These are phyloP conservation scores for Lactarius pseudohatsudake DNA, from an alignment of 768 basidiomycete genomes.

Conservation along the genomic window DNA sequence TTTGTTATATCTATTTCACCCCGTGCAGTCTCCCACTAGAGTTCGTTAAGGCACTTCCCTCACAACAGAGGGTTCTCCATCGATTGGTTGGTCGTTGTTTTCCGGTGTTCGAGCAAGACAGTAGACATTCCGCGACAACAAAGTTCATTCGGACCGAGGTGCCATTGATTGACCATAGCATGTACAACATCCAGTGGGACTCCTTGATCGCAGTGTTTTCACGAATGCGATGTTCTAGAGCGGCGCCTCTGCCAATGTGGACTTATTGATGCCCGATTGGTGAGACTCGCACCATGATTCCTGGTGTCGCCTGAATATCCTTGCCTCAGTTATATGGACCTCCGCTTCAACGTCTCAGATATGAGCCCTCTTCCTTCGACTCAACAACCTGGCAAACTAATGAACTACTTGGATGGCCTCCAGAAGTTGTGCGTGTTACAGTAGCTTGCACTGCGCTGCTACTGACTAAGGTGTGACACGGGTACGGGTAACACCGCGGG, in stretches of 20 bases:
- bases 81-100: too few species aligned
- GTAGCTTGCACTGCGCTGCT: constrained; percentile 13
- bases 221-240: constrained; percentile 1
- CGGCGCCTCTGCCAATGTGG: constrained; percentile 16
- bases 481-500: too few species aligned
- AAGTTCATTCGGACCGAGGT: constrained; percentile 24
- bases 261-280: constrained; percentile 27
- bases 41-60: constrained; percentile 19
- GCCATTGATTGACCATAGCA: constrained; percentile 14
- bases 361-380: constrained; percentile 32
- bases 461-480: too few species aligned
- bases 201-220: neutral
- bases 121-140: neutral
- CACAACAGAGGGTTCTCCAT: constrained; percentile 17
- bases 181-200: neutral
- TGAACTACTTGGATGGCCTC: constrained; percentile 43
- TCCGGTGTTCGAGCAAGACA: neutral
- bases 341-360: constrained; percentile 48
- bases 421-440: constrained; percentile 43
- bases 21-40: constrained; percentile 22
- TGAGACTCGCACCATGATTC: neutral
- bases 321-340: constrained; percentile 41
- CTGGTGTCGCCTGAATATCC: neutral
- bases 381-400: constrained; percentile 44
- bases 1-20: constrained; percentile 8